These are phyloP conservation scores for Datisca glomerata DNA, from an alignment of 306 rosid species.

Conservation along the genomic window DNA sequence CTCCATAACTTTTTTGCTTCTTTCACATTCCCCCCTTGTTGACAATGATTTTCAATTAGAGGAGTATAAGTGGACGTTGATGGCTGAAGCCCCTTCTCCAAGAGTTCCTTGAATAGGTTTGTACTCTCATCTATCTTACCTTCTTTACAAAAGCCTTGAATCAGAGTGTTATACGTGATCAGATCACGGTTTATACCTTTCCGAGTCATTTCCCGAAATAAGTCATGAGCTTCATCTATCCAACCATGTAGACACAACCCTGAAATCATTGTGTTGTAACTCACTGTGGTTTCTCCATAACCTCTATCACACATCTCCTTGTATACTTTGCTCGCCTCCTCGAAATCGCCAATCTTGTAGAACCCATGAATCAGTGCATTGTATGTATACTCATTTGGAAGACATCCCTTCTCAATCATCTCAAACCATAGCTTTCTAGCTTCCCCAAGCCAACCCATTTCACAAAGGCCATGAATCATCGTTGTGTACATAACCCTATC, in stretches of 20 bases:
- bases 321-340: constrained; percentile 30
- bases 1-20: constrained; percentile 42
- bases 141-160: constrained; percentile 36
- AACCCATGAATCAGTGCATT: constrained; percentile 40
- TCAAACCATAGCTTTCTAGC: constrained; percentile 79
- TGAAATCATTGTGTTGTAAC: constrained; percentile 36
- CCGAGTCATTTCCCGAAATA: constrained; percentile 47
- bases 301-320: constrained; percentile 54
- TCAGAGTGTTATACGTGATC: constrained; percentile 40
- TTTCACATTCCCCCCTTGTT: constrained; percentile 24
- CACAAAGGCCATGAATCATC: constrained; percentile 47
- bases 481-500: constrained; percentile 64
- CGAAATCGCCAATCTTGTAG: constrained; percentile 34
- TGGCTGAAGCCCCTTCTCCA: constrained; percentile 37
- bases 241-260: constrained; percentile 46
- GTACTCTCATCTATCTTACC: constrained; percentile 31
- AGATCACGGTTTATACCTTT: constrained; percentile 36
- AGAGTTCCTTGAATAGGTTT: constrained; percentile 27
- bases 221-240: constrained; percentile 33
- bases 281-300: constrained; percentile 25
- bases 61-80: constrained; percentile 26
- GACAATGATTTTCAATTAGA: constrained; percentile 35
- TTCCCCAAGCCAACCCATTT: constrained; percentile 27
- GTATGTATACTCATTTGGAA: constrained; percentile 53
- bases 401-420: constrained; percentile 57